Evolutionary conservation across 2,329 filamentous ascomycete genomes (phyloP).

Genomic region (Colletotrichum tanaceti): DNA sequence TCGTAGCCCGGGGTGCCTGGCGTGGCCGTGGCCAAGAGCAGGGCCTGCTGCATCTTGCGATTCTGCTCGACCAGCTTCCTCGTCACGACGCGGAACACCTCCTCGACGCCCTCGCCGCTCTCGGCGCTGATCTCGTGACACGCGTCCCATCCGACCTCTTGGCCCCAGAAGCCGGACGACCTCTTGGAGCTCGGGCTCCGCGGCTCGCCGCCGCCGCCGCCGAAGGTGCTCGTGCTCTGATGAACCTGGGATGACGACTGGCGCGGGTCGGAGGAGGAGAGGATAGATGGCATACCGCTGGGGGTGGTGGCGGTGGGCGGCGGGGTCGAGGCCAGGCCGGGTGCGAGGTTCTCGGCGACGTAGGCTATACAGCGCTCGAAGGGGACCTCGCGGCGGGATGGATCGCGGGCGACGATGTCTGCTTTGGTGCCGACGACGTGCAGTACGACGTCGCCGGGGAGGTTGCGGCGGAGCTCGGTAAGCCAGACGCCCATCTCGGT

Average conservation of each 20-base stretch:
- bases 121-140: conserved; percentile 97
- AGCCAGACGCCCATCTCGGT: conserved; percentile 94
- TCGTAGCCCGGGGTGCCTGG: conserved; percentile 62
- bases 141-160: conserved; percentile 95
- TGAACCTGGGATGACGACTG: conserved; percentile 35
- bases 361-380: conserved; percentile 97
- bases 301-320: conserved; percentile 70
- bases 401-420: conserved; percentile 89
- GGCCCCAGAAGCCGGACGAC: conserved; percentile 86
- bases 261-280: conserved; percentile 43
- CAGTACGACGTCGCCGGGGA: conserved; percentile 81
- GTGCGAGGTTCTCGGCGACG: conserved; percentile 89
- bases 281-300: conserved; percentile 46
- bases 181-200: conserved; percentile 72
- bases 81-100: conserved; percentile 83
- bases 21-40: conserved; percentile 65
- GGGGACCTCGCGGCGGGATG: conserved; percentile 81
- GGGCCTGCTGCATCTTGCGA: conserved; percentile 70
- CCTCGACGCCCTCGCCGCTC: conserved; percentile 94
- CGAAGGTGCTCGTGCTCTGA: conserved; percentile 43
- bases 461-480: conserved; percentile 82
- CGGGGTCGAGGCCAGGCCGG: conserved; percentile 74
- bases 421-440: conserved; percentile 97
- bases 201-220: conserved; percentile 61
- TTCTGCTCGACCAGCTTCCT: conserved; percentile 74